Evolutionary conservation across 1,284 basidiomycete genomes (phyloP), one percentile per base, ranked within the genome.

Genomic region (Heterobasidion annosum): DNA sequence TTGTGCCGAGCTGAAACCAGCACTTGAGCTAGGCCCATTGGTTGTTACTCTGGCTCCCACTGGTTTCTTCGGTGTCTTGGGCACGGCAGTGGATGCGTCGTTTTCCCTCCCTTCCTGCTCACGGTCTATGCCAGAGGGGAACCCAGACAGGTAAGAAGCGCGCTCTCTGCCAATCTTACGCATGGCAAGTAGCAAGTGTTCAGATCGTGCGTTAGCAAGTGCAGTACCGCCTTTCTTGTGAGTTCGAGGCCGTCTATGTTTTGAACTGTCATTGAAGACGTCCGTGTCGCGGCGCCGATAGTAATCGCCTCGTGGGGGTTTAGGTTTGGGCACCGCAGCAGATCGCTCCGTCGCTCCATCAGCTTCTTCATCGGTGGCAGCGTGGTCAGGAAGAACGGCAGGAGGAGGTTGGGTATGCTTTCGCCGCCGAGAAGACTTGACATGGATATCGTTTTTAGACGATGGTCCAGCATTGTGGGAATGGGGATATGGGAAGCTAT

Each of bases 151-250:
- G 2, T 74, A 61, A 7, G 70, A 71, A 1, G 77, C 77, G 8
- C 81, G 73, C 56, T 77, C 70, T 13, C 76, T 72, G 3, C 82
- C 83, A 8, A 84, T 70, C 53, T 70, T 77, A 13, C 79, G 73
- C 2, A 81, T 78, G 0, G 82, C 83, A 15, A 81, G 69, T 2
- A 86, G 68, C 15, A 84, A 63, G 60, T 81, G 81, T 58, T 85
- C 83, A 0, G 77, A 69, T 16, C 80, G 74, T 1, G 83, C 83
- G 58, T 85, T 82, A 0, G 78, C 71, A 4, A 75, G 69, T 0
- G 77, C 50, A 51, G 52, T 42, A 25, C 50, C 50, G 34, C 56
- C 54, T 45, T 56, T 57, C 52, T 56, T 61, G 40, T 54, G 56
- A 8, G 33, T 6, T 32, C 34, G 44, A n/a, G 44, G 59, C 46